Base-by-base conservation (phyloP, 2,329 filamentous ascomycete species). In the Cadophora sp. region DNA sequence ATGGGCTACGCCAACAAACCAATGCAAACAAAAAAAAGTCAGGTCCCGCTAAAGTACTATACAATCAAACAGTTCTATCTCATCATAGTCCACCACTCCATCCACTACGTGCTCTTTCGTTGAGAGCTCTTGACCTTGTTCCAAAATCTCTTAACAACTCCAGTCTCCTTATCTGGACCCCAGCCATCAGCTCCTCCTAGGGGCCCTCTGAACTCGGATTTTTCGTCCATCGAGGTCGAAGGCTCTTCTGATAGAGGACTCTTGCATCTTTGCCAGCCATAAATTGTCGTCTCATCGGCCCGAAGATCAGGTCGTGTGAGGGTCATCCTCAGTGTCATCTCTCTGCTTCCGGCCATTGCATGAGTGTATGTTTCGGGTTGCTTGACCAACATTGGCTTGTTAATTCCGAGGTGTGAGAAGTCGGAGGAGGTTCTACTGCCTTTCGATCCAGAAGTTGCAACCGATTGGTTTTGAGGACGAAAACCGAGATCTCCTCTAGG, bases 301-400 rank as follows among this genome's bases (percentile, higher is more conserved):
- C 94, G 89, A 59, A 98, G 85, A 77, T 98, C 95, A 0, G 94
- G 92, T 58, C 94, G 86, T 3, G 96, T 98, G 65, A 98, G 85
- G 0, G 95, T 98, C 94, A 98, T 97, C 60, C 94, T 92, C 60
- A 98, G 81, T 2, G 96, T 98, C 94, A 97, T 97, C 79, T 98
- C 94, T 40, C 94, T 87, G 65, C 88, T 91, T 40, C 86, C 84
- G 0, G 85, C 81, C 1, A 86, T 81, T 5, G 83, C 83, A 59
- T 87, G 85, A 12, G 82, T 79, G 73, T 85, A 81, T 31, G 77
- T 70, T 61, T 83, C 79, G 9, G 77, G 66, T 40, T 73, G 73
- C 65, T 76, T 78, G 12, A 74, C 65, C 27, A 76, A 9, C 7
- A 63, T 65, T 14, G 76, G 74, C 48, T 72, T 77, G 31, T 62